Evolutionary conservation across 495 filamentous ascomycete species (phyloP), one percentile per base, ranked within the genome.

Genomic region (Podospora pseudoanserina): DNA sequence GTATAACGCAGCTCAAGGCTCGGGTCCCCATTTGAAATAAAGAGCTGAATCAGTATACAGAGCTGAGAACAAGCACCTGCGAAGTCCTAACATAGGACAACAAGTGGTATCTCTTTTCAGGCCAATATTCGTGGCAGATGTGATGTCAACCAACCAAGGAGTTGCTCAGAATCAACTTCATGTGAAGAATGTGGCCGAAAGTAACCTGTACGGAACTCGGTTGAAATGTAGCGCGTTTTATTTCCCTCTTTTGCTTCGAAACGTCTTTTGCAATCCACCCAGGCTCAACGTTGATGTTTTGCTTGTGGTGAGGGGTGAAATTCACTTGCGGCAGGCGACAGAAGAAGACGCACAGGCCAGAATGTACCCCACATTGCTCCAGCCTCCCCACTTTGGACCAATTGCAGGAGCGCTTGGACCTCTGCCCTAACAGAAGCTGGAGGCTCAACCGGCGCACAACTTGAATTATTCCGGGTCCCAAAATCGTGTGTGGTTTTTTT

Each of bases 401-500:
- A 78, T 78, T 6, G 64, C 49, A 44, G 66, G 20, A 3, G 19
- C 65, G 19, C 67, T 65, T 69, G 55, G 58, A 54, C 64, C 58
- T 67, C 73, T 76, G 76, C 76, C 76, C 75, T 77, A 78, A 77
- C 68, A 65, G 61, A 61, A 65, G 62, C 69, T 64, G 58, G 39
- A 68, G 68, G 68, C 60, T 60, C 69, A 44, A 44, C 65, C 68
- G 71, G 66, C 76, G 73, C 76, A 78, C 76, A 78, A 78, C 68
- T 76, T 64, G 74, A 77, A 78, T 77, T 78, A 77, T 74, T 78
- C 75, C 73, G 75, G 73, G 71, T 70, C 76, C 68, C 75, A 78
- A 78, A 78, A 69, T 78, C 76, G 75, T 49, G 39, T 49, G 39
- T 70, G 72, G 64, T 69, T 74, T 76, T 76, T 78, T 73, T 70